These are phyloP conservation scores for Hypoxylon sp. DNA, from an alignment of 2,329 filamentous ascomycete genomes.

Conservation along the genomic window DNA sequence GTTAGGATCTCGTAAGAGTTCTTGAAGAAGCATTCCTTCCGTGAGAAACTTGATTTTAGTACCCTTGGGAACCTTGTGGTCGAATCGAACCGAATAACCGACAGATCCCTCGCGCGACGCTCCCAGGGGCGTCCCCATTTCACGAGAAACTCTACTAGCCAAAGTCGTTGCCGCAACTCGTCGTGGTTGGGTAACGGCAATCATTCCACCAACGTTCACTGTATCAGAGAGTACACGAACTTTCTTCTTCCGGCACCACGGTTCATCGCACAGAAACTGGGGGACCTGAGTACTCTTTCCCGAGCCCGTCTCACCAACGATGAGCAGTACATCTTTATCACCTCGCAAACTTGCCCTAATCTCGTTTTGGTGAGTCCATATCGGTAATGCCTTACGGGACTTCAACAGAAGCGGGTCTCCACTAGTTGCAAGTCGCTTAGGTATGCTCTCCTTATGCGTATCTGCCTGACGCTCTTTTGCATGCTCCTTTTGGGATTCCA, in stretches of 20 bases:
- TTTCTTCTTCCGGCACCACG: conserved; percentile 79
- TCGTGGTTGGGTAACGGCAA: conserved; percentile 94
- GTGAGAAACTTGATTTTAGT: conserved; percentile 94
- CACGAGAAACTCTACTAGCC: conserved; percentile 87
- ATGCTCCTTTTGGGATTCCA: conserved; percentile 21
- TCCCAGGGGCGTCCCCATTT: conserved; percentile 71
- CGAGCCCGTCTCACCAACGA: conserved; percentile 95
- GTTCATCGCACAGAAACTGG: conserved; percentile 84
- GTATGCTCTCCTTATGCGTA: neutral
- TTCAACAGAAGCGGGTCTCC: conserved; percentile 51
- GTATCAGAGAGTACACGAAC: conserved; percentile 65
- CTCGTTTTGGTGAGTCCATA: conserved; percentile 80
- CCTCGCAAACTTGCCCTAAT: conserved; percentile 76
- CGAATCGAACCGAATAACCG: conserved; percentile 95
- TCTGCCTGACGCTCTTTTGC: conserved; percentile 14
- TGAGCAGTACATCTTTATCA: conserved; percentile 79
- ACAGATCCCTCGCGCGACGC: conserved; percentile 68
- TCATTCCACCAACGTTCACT: conserved; percentile 78
- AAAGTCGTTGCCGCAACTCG: conserved; percentile 94
- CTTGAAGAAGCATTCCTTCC: conserved; percentile 95
- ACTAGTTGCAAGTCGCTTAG: conserved; percentile 26
- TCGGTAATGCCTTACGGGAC: conserved; percentile 79
- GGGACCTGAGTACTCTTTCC: conserved; percentile 98
- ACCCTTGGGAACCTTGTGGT: conserved; percentile 85
- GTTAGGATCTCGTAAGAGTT: conserved; percentile 87